Evolutionary conservation across 495 filamentous ascomycete genomes (phyloP), one percentile per base, ranked within the genome.

Genomic region (Podospora fimiseda): DNA sequence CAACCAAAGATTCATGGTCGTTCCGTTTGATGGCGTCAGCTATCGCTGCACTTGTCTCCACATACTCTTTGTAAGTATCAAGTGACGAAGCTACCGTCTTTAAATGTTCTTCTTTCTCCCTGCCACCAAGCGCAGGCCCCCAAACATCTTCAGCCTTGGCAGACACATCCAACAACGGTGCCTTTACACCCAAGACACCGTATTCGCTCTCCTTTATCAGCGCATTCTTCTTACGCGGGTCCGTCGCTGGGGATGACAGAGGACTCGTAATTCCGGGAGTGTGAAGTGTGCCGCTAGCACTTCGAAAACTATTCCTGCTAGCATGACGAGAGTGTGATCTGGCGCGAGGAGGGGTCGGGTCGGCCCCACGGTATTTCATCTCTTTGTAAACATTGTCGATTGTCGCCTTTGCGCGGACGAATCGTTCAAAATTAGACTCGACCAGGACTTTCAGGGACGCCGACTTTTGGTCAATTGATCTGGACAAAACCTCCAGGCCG

Each of bases 341-440:
- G 18, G 66, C 57, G 6, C 73, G 68, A 9, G 73, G 57, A 15
- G 74, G 61, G n/a, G 79, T 75, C n/a, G 79, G 76, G 27, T 87
- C 81, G 6, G 70, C 77, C 2, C 89, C 89, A 60, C 89, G 86
- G 48, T 88, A 89, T 47, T 90, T 89, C 93, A 98, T 97, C 69
- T 97, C 94, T 33, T 81, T 90, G 69, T 98, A 98, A 36, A 98
- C 93, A 73, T 90, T 90, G 70, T 98, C 93, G 56, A 98, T 97
- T 6, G 90, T 96, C 2, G 89, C 86, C 65, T 98, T 98, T 6
- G 94, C 93, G 9, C 86, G 83, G 27, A 98, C 92, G 69, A 98
- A 98, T 27, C 90, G 85, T 70, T 98, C 94, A 61, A 98, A 98
- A 62, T 98, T 97, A 23, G 87, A 89, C 68, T 98, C 93, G 20